Base-by-base conservation (phyloP, 306 rosid species). In the Hippophae rhamnoides region DNA sequence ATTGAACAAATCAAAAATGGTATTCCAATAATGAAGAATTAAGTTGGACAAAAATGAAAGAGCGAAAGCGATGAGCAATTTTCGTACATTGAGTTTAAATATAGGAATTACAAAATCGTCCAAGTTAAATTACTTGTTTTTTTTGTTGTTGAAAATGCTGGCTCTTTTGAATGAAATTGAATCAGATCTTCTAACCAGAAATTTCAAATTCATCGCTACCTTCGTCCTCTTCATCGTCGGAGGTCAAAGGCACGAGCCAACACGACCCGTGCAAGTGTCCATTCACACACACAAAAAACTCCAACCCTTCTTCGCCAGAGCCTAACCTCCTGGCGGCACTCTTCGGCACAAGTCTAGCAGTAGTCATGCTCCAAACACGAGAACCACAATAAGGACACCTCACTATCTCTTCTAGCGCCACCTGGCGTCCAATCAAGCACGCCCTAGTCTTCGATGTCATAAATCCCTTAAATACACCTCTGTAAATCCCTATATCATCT, bases 291-390 rank as follows among this genome's bases (percentile, higher is more conserved):
- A 83, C 86, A 45, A 83, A 83, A 31, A 76, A 79, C 66, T 83
- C 89, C 51, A 83, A 38, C 7, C 78, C 79, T 1, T 79, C 86
- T 0, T 80, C 78, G 25, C 45, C 79, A 6, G 89, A 74, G 69
- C 89, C 89, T 13, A 83, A 83, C 78, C 86, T 56, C 67, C 89
- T 58, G 2, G 89, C 77, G 40, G 86, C 89, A 60, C 89, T 80
- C 61, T 65, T 77, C 9, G 86, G 84, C 0, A 83, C 62, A n/a
- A 83, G 78, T 76, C 74, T 41, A 51, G 89, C 89, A 23, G 76
- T 9, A 8, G 77, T 75, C 89, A 83, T 83, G 72, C 89, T 83
- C 89, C 89, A 83, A 11, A 77, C 83, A 5, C 76, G 79, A 3
- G 86, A 72, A 49, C 78, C 83, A 56, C 89, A 83, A 38, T 80